These are phyloP conservation scores for Pseudevernia furfuracea DNA, from an alignment of 495 filamentous ascomycete genomes.

Conservation along the genomic window DNA sequence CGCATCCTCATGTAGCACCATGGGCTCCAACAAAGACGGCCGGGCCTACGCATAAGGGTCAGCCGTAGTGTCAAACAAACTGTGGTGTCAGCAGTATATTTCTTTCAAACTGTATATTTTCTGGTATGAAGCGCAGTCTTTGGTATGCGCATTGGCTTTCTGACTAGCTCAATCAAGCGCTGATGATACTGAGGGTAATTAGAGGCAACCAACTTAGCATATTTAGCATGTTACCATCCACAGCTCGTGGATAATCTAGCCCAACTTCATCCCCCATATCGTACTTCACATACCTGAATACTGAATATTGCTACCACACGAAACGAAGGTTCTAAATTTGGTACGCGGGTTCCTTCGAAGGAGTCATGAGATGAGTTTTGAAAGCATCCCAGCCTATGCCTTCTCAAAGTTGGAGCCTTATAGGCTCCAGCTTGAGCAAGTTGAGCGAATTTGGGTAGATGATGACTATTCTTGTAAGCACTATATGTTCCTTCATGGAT, in stretches of 20 bases:
- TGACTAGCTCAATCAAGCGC: not conserved
- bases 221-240: not conserved
- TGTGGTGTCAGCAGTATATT: not conserved
- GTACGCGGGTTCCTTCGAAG: not conserved
- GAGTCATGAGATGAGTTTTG: not conserved
- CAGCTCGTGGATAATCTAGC: not conserved
- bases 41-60: not conserved
- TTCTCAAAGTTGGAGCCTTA: not conserved
- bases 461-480: not conserved
- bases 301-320: not conserved
- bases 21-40: constrained; percentile 2
- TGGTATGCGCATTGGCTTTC: not conserved
- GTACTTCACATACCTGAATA: not conserved
- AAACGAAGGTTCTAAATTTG: not conserved
- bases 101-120: too few relatives aligned
- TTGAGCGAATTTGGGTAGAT: not conserved
- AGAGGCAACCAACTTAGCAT: not conserved
- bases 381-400: not conserved
- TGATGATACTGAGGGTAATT: not conserved
- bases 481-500: not conserved
- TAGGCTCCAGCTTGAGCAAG: not conserved
- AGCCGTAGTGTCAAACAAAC: not conserved
- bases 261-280: too few relatives aligned
- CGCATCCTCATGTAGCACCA: not conserved
- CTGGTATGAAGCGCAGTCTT: not conserved